Base-by-base conservation (phyloP, 2,329 filamentous ascomycete species). In the Aspergillus alliaceus region DNA sequence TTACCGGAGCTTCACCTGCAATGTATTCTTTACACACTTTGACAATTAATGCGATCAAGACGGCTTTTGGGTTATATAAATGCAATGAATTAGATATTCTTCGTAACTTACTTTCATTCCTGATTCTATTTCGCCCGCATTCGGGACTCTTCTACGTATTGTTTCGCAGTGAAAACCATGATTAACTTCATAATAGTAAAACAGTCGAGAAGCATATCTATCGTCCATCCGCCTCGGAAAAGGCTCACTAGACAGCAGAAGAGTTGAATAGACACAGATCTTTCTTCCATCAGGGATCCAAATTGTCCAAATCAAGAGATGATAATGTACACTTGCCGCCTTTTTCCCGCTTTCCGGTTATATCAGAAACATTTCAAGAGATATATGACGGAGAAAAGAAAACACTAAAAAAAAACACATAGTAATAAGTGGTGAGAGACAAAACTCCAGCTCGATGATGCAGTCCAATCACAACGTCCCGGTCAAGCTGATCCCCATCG, bases 291-390 rank as follows among this genome's bases (percentile, higher is more conserved):
- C 54, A 44, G 53, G 51, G 56, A 62, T 62, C 59, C 51, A 63
- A 56, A 62, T 57, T 60, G 61, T 66, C 59, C 60, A 64, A 53
- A 59, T 51, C 56, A 64, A 57, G 55, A 64, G 58, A 69, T 71
- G 53, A 71, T 73, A 73, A 73, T 73, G 68, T 73, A 73, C 70
- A 73, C 68, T 71, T 67, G 67, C 65, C 66, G 65, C 65, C 69
- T 63, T 64, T 66, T 66, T 61, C 61, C 59, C 59, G 56, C 58
- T 59, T 57, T 61, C 58, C 60, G 52, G 59, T 52, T 60, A 60
- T 60, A 59, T 61, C 59, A 58, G 58, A 62, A 62, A 60, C 56
- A 60, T 34, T 51, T 55, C 51, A 56, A 58, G 53, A 62, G 50
- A 65, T 63, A 66, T 58, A 61, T 56, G 61, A 61, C 56, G 54